Percentiles rank a stretch among this genome's conserved stretches.
These are phyloP conservation scores for Eruca vesicaria DNA, from an alignment of 441 rosid species.

Conservation along the genomic window DNA sequence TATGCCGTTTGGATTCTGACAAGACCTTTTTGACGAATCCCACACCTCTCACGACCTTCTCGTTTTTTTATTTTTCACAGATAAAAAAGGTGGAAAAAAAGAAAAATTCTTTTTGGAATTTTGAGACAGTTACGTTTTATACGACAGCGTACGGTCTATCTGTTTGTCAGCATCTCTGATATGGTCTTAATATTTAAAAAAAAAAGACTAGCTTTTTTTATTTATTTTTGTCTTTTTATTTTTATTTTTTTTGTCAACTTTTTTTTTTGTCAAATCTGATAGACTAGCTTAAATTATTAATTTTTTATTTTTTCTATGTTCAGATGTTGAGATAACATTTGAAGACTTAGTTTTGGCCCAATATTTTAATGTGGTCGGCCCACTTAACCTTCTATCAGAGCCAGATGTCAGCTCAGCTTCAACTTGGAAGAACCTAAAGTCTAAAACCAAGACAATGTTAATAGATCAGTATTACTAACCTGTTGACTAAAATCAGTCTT, in stretches of 20 bases:
- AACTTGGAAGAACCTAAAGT: too few relatives aligned
- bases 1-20: constrained; percentile 5
- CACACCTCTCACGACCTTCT: constrained; percentile 30
- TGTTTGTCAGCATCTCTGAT: background rate
- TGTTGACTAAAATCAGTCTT: too few relatives aligned
- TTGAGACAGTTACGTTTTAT: background rate
- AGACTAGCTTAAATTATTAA: background rate
- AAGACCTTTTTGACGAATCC: constrained; percentile 36
- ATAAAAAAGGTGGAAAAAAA: background rate
- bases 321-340: background rate
- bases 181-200: background rate
- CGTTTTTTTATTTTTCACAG: background rate
- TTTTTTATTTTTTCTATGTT: background rate
- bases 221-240: too few relatives aligned
- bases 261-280: too few relatives aligned
- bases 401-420: too few relatives aligned
- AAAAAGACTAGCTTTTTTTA: too few relatives aligned
- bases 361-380: too few relatives aligned
- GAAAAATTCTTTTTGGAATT: background rate
- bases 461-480: too few relatives aligned
- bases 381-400: too few relatives aligned
- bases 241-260: too few relatives aligned
- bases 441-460: too few relatives aligned
- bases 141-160: too few relatives aligned
- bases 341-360: background rate